phyloP scores from a whole-genome alignment of 345 rosid genomes.

The Mercurialis annua region DNA sequence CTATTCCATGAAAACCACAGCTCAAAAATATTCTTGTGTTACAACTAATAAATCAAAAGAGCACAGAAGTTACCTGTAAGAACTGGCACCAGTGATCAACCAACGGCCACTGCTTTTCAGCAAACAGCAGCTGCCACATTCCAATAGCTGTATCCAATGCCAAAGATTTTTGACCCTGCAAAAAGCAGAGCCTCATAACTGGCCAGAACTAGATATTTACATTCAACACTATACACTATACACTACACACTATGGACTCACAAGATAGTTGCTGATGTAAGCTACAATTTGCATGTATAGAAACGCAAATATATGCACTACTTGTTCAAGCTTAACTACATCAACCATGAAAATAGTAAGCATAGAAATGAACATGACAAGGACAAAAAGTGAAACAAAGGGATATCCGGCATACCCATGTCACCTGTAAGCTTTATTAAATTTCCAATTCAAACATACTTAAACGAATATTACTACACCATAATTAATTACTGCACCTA shows the following conservation, averaged over 20 bases:
- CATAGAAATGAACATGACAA: no score
- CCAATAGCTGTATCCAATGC: slow-evolving; percentile 99
- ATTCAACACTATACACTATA: background rate
- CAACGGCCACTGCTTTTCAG: slow-evolving; percentile 90
- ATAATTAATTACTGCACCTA: no score
- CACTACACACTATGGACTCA: background rate
- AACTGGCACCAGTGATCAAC: slow-evolving; percentile 97
- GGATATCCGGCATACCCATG: no score
- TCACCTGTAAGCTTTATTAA: no score
- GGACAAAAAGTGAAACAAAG: background rate
- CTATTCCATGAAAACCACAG: background rate
- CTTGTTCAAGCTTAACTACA: no score
- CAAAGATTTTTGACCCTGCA: slow-evolving; percentile 94
- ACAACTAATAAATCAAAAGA: background rate
- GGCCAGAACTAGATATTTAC: background rate
- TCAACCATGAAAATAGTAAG: no score
- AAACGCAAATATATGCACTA: background rate
- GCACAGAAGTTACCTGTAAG: slow-evolving; percentile 59
- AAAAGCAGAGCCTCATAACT: background rate
- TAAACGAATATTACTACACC: no score
- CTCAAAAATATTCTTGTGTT: background rate
- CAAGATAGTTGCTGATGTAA: background rate
- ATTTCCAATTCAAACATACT: no score
- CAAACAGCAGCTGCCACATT: slow-evolving; percentile 97
- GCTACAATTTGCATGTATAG: background rate